A percentile compares a stretch with the other conserved stretches of the same genome.
Evolutionary conservation across 768 basidiomycete species (phyloP).

Genomic region (Lanmaoa rubissima): DNA sequence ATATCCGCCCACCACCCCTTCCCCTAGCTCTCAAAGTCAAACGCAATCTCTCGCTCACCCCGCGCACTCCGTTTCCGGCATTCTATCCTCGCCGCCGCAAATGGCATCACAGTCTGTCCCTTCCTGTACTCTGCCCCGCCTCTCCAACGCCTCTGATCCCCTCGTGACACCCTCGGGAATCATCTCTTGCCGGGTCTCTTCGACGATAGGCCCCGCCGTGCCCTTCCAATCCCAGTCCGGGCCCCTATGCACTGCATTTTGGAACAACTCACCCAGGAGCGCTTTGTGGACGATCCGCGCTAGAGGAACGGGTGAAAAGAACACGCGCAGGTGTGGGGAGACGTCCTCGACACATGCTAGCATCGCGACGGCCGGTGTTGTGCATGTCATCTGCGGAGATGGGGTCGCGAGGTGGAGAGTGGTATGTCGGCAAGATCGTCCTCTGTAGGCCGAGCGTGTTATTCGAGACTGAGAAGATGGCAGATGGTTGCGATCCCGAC

Average conservation of each 20-base stretch:
- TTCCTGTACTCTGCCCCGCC: neutral
- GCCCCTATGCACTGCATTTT: slow-evolving; percentile 16
- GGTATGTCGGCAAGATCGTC: slow-evolving; percentile 4
- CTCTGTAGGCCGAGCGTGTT: neutral
- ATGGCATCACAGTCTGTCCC: slow-evolving; percentile 9
- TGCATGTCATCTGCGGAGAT: neutral
- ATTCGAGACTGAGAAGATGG: slow-evolving; percentile 23
- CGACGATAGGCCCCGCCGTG: slow-evolving; percentile 12
- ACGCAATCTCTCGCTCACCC: slow-evolving; percentile 19
- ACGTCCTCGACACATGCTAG: slow-evolving; percentile 10
- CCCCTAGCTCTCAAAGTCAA: slow-evolving; percentile 8
- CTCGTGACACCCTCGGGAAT: slow-evolving; percentile 3
- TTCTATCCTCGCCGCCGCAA: slow-evolving; percentile 26
- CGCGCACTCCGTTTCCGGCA: slow-evolving; percentile 19
- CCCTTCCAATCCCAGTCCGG: slow-evolving; percentile 27
- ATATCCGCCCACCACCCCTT: neutral
- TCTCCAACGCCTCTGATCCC: neutral
- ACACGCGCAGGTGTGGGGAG: neutral
- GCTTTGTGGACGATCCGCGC: slow-evolving; percentile 22
- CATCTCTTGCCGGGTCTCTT: slow-evolving; percentile 21
- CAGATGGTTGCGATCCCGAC: slow-evolving; percentile 16
- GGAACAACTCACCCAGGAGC: slow-evolving; percentile 21
- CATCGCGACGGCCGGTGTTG: slow-evolving; percentile 16
- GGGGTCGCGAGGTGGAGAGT: neutral
- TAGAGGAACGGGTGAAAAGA: slow-evolving; percentile 23